phyloP scores from a whole-genome alignment of 257 asterid genomes.

The Knoxia roxburghii region DNA sequence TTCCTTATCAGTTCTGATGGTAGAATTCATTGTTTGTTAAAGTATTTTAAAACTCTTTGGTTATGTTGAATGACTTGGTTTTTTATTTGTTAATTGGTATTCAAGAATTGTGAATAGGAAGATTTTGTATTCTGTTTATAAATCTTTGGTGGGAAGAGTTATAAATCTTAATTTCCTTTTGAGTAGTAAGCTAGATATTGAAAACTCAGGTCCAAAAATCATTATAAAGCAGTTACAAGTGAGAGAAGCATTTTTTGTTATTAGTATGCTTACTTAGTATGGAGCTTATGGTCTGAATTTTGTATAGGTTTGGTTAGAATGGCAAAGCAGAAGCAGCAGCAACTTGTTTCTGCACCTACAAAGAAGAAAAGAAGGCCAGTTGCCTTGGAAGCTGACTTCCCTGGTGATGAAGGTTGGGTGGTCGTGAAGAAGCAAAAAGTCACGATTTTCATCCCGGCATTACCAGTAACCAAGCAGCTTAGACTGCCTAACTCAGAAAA shows the following conservation, averaged over 20 bases:
- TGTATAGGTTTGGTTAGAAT: slow-evolving; percentile 23
- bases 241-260: neutral
- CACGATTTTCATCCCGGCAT: slow-evolving; percentile 72
- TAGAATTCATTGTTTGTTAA: neutral
- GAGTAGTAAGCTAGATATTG: neutral
- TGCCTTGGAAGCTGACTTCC: slow-evolving; percentile 22
- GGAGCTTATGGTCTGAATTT: neutral
- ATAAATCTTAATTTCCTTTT: neutral
- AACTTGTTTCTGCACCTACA: slow-evolving; percentile 22
- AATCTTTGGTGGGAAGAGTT: no score
- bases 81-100: neutral
- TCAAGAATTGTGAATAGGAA: neutral
- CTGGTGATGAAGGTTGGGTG: slow-evolving; percentile 53
- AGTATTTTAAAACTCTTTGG: neutral
- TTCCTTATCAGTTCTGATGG: neutral
- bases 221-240: neutral
- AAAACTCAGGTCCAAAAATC: neutral
- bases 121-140: neutral
- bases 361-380: slow-evolving; percentile 36
- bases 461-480: slow-evolving; percentile 37
- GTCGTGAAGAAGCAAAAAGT: slow-evolving; percentile 77
- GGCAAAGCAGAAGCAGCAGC: slow-evolving; percentile 57
- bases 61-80: neutral
- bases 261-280: neutral
- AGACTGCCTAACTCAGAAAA: slow-evolving; percentile 28